phyloP scores from a whole-genome alignment of 2,329 filamentous ascomycete species.

The Cladosporium sp. region DNA sequence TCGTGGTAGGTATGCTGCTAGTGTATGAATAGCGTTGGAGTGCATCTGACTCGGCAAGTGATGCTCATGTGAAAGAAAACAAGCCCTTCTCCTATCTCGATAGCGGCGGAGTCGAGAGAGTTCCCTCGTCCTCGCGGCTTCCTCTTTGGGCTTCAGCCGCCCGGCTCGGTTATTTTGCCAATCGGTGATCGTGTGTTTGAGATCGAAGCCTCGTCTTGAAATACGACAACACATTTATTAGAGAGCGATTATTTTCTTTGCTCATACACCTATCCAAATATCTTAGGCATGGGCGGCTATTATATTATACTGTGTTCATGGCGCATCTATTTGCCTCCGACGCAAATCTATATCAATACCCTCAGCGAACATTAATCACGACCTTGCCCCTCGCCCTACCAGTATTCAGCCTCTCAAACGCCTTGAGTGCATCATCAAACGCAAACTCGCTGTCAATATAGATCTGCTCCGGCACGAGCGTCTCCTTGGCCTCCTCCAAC shows the following conservation, averaged over 20 bases:
- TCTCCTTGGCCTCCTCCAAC: slow-evolving; percentile 50
- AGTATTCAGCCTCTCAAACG: slow-evolving; percentile 33
- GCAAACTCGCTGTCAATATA: slow-evolving; percentile 53
- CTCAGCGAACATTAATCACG: slow-evolving; percentile 16
- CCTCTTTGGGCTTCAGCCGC: slow-evolving; percentile 1
- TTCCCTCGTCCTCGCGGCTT: background rate
- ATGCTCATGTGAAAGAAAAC: background rate
- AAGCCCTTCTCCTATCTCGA: background rate
- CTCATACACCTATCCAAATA: too few relatives aligned
- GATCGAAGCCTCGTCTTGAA: too few relatives aligned
- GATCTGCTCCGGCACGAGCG: slow-evolving; percentile 49
- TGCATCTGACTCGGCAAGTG: background rate
- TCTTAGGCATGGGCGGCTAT: too few relatives aligned
- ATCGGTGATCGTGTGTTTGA: too few relatives aligned
- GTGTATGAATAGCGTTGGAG: background rate
- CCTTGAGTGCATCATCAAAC: slow-evolving; percentile 49
- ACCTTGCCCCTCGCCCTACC: slow-evolving; percentile 32
- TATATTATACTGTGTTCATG: too few relatives aligned
- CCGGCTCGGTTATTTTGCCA: background rate
- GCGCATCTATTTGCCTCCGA: too few relatives aligned
- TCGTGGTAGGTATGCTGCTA: background rate
- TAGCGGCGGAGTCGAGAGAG: background rate
- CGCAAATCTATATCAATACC: too few relatives aligned
- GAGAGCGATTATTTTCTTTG: too few relatives aligned
- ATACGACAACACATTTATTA: too few relatives aligned